A percentile compares a stretch with the other conserved stretches of the same genome.
These are phyloP conservation scores for Candolleomyces aberdarensis DNA, from an alignment of 768 basidiomycete species.

Conservation along the genomic window DNA sequence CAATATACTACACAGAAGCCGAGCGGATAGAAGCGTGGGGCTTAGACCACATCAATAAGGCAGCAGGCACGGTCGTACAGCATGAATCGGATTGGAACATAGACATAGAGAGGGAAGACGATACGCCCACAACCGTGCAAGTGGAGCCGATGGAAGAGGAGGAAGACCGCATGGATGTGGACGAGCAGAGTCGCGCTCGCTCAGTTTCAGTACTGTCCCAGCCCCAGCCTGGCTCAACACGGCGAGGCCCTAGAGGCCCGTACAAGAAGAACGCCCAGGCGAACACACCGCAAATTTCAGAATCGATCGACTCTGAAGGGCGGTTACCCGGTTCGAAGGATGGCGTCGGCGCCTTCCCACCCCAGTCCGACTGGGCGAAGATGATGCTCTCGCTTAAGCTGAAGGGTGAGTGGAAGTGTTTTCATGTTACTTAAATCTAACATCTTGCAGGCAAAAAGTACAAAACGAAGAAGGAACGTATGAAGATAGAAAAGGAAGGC, in stretches of 20 bases:
- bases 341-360: slow-evolving; percentile 69
- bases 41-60: slow-evolving; percentile 70
- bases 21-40: slow-evolving; percentile 69
- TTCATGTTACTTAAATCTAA: neutral
- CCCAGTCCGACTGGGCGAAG: slow-evolving; percentile 68
- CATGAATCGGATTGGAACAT: slow-evolving; percentile 85
- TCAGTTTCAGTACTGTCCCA: slow-evolving; percentile 47
- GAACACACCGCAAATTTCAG: slow-evolving; percentile 26
- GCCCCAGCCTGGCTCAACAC: slow-evolving; percentile 32
- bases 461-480: slow-evolving; percentile 75
- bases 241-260: slow-evolving; percentile 49
- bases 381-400: slow-evolving; percentile 72
- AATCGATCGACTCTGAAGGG: slow-evolving; percentile 65
- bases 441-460: slow-evolving; percentile 61
- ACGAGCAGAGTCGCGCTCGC: slow-evolving; percentile 37
- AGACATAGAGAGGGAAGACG: slow-evolving; percentile 69
- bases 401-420: slow-evolving; percentile 47
- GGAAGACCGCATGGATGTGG: slow-evolving; percentile 43
- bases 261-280: slow-evolving; percentile 44
- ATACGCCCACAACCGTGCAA: slow-evolving; percentile 22
- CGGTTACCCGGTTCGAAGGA: slow-evolving; percentile 75
- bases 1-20: slow-evolving; percentile 73
- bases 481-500: slow-evolving; percentile 74
- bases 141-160: slow-evolving; percentile 41
- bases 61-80: slow-evolving; percentile 71